Percentiles rank a stretch among this genome's conserved stretches.
Evolutionary conservation across 2,329 filamentous ascomycete species (phyloP).

Genomic region (Berkeleyomyces basicola): DNA sequence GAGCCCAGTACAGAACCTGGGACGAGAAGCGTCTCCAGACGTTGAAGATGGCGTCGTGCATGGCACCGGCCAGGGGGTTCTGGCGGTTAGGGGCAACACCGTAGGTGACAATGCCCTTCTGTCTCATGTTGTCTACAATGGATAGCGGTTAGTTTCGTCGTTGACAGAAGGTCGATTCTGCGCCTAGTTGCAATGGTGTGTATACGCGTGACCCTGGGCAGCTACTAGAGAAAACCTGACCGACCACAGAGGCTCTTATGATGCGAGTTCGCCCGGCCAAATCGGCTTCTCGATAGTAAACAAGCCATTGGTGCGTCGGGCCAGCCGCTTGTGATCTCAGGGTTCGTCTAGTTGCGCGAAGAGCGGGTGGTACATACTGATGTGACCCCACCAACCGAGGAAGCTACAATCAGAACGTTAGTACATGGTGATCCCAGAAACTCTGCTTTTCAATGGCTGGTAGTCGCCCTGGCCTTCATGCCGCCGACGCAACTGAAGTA

Average conservation of each 20-base stretch:
- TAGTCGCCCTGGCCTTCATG: background rate
- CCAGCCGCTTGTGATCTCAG: background rate
- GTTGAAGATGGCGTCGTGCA: constrained; percentile 85
- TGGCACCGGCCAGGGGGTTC: constrained; percentile 63
- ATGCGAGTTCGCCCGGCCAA: no score
- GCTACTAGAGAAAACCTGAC: background rate
- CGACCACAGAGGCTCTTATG: background rate
- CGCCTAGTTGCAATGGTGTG: background rate
- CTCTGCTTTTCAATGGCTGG: no score
- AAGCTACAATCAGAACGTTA: constrained; percentile 5
- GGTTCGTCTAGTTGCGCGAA: background rate
- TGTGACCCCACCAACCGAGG: constrained; percentile 14
- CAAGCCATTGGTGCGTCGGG: background rate
- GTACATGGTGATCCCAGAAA: background rate
- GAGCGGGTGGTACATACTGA: constrained; percentile 8
- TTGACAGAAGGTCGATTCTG: background rate
- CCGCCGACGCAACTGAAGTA: background rate
- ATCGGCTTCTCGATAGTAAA: background rate
- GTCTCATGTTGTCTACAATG: constrained; percentile 23
- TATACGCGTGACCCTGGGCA: no score
- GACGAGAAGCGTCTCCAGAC: constrained; percentile 68
- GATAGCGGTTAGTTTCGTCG: background rate
- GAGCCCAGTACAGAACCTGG: constrained; percentile 80
- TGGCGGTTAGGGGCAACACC: constrained; percentile 75
- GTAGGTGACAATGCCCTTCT: constrained; percentile 53